These are phyloP conservation scores for Tremella yokohamensis DNA, from an alignment of 768 basidiomycete species.

Conservation along the genomic window DNA sequence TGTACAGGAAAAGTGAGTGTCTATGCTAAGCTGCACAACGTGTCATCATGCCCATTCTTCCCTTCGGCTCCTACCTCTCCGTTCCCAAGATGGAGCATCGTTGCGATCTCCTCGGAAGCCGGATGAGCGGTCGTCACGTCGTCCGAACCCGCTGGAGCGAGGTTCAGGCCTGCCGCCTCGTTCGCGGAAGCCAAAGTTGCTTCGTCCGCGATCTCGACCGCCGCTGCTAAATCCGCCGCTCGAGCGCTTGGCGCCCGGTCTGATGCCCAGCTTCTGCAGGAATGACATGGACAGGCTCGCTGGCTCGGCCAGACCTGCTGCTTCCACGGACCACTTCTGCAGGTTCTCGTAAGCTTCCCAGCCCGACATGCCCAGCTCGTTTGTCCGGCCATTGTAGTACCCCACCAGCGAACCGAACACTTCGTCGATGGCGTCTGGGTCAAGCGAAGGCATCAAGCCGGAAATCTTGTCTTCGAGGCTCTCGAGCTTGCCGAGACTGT, in stretches of 20 bases:
- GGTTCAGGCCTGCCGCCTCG: conserved; percentile 15
- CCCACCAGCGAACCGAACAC: conserved; percentile 68
- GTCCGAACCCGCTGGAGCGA: too few species aligned
- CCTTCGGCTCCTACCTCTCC: too few species aligned
- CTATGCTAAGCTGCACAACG: too few species aligned
- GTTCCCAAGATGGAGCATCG: background rate
- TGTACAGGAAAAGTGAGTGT: too few species aligned
- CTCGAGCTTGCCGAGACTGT: conserved; percentile 53
- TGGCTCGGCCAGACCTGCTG: conserved; percentile 57
- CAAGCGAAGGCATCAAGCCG: conserved; percentile 47
- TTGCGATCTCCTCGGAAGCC: background rate
- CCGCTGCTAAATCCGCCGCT: conserved; percentile 20
- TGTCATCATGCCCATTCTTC: too few species aligned
- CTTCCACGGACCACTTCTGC: conserved; percentile 62
- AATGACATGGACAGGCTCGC: conserved; percentile 59
- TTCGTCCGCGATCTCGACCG: conserved; percentile 16
- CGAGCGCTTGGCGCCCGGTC: conserved; percentile 10
- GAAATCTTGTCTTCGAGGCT: conserved; percentile 44
- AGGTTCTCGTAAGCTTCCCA: conserved; percentile 59
- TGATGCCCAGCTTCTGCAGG: conserved; percentile 54
- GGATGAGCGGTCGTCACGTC: conserved; percentile 1
- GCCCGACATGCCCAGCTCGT: conserved; percentile 56
- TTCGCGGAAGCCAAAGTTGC: conserved; percentile 15
- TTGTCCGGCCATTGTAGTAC: conserved; percentile 62
- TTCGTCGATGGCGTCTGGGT: conserved; percentile 59